Conservation (phyloP, 441 rosid species). For the Hura crepitans region DNA sequence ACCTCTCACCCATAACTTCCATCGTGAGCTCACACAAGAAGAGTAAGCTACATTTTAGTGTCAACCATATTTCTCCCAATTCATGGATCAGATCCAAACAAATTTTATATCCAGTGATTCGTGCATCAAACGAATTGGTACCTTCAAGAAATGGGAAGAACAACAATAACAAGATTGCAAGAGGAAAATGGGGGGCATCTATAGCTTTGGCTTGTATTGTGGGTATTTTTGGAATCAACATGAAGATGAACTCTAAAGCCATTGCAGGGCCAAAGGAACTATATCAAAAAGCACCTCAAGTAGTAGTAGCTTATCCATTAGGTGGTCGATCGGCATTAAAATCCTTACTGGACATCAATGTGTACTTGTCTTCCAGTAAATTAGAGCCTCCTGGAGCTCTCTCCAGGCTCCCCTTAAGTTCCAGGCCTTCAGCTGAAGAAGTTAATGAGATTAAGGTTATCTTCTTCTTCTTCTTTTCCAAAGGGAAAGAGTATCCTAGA, state of each 20-base stretch:
- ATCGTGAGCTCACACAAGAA: not conserved
- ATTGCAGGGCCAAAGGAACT: constrained; percentile 38
- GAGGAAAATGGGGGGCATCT: constrained; percentile 43
- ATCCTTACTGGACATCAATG: constrained; percentile 50
- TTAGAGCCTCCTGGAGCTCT: constrained; percentile 8
- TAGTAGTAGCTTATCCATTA: constrained; percentile 14
- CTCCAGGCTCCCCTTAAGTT: constrained; percentile 25
- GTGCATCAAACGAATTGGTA: constrained; percentile 25
- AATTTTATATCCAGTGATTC: constrained; percentile 10
- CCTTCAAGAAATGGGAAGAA: constrained; percentile 24
- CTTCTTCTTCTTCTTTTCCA: not conserved
- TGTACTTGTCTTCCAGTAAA: constrained; percentile 36
- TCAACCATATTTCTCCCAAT: not conserved
- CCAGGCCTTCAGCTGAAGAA: constrained; percentile 39
- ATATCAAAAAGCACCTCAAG: constrained; percentile 37
- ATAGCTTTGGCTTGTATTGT: constrained; percentile 47
- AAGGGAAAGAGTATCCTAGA: no score
- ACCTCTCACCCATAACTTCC: constrained; percentile 8
- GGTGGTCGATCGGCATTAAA: constrained; percentile 42
- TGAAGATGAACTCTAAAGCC: constrained; percentile 36
- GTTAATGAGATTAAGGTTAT: constrained; percentile 41
- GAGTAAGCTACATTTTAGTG: constrained; percentile 15
- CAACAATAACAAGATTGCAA: constrained; percentile 11
- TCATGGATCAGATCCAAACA: not conserved
- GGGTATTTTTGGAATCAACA: constrained; percentile 34